Percentiles rank a stretch among this genome's conserved stretches.
Evolutionary conservation across 768 basidiomycete genomes (phyloP).

Genomic region (Kwoniella sp.): DNA sequence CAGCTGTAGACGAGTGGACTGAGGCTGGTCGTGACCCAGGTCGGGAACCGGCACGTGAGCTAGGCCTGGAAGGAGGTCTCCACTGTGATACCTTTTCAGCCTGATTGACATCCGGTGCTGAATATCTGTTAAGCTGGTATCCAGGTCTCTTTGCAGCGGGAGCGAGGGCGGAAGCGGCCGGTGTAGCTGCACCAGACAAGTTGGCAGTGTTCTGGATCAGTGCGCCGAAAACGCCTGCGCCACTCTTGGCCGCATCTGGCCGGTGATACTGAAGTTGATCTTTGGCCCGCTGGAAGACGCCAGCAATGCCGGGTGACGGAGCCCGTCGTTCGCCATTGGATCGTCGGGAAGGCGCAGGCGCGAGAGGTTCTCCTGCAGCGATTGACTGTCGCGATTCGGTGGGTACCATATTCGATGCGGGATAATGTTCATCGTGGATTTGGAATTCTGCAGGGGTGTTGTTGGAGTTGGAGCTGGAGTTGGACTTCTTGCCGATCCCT

Average conservation of each 20-base stretch:
- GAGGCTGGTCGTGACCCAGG: constrained; percentile 35
- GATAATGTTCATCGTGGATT: constrained; percentile 13
- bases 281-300: constrained; percentile 22
- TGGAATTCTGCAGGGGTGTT: constrained; percentile 21
- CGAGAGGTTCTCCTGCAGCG: constrained; percentile 3
- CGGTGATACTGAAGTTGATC: constrained; percentile 35
- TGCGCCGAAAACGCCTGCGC: constrained; percentile 65
- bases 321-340: constrained; percentile 13
- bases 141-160: constrained; percentile 64
- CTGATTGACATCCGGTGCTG: constrained; percentile 21
- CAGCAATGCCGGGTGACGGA: constrained; percentile 19
- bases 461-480: constrained; percentile 11
- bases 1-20: constrained; percentile 37
- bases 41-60: constrained; percentile 14
- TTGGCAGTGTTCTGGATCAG: constrained; percentile 68
- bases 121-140: constrained; percentile 62
- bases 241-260: constrained; percentile 54
- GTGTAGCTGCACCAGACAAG: constrained; percentile 57
- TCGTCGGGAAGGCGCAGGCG: constrained; percentile 1
- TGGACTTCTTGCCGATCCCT: constrained; percentile 10
- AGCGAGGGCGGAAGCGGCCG: constrained; percentile 52
- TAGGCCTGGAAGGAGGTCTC: constrained; percentile 26
- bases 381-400: too few species aligned
- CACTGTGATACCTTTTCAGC: constrained; percentile 14
- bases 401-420: background rate